Percentiles rank a stretch among this genome's conserved stretches.
Conservation (phyloP, 1,284 basidiomycete genomes). For the Sphagnurus paluster region DNA sequence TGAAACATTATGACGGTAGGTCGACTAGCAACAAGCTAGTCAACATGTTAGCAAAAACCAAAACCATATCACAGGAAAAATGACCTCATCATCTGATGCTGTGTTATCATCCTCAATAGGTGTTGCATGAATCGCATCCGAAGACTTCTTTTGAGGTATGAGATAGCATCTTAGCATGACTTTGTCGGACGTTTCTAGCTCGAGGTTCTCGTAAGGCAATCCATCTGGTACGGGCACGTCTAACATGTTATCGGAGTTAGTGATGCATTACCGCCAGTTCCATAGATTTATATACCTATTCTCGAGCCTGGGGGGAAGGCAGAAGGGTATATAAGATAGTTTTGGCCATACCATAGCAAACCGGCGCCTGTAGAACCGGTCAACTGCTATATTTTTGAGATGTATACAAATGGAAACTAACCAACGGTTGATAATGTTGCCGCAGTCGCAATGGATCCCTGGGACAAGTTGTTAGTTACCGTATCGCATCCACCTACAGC, state of each 20-base stretch:
- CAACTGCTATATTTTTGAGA: too few relatives aligned
- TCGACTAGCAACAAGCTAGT: constrained; percentile 63
- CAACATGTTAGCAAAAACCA: constrained; percentile 3
- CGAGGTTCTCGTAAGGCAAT: constrained; percentile 73
- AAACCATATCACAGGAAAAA: constrained; percentile 10
- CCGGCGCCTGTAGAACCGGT: constrained; percentile 60
- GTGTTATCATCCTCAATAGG: constrained; percentile 28
- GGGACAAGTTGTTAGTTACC: too few relatives aligned
- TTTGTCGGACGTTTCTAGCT: constrained; percentile 50
- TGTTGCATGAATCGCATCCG: constrained; percentile 29
- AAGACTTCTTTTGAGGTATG: constrained; percentile 38
- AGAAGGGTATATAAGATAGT: constrained; percentile 87
- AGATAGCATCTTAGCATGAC: constrained; percentile 41
- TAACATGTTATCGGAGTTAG: too few relatives aligned
- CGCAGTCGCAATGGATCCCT: constrained; percentile 69
- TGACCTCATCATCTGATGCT: constrained; percentile 49
- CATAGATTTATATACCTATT: constrained; percentile 45
- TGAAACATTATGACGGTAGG: constrained; percentile 92
- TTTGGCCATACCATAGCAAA: constrained; percentile 83
- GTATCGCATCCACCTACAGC: too few relatives aligned
- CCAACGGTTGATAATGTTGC: constrained; percentile 68
- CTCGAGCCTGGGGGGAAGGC: constrained; percentile 86
- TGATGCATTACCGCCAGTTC: too few relatives aligned
- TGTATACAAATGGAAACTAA: constrained; percentile 50
- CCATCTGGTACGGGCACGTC: constrained; percentile 74